Evolutionary conservation across 2,329 filamentous ascomycete genomes (phyloP).

Genomic region (Cucurbitaria berberidis): DNA sequence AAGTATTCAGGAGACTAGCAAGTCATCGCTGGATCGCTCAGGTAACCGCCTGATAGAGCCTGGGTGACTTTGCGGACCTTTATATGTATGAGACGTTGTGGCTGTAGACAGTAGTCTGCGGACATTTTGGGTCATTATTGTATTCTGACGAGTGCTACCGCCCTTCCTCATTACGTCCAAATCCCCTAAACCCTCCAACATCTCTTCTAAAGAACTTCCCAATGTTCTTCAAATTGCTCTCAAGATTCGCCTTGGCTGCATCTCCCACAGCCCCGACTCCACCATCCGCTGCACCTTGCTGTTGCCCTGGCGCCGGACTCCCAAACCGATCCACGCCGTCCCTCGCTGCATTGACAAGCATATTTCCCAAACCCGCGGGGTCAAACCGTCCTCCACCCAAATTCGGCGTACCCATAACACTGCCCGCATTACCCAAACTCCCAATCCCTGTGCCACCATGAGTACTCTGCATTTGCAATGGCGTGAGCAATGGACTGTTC

Average conservation of each 20-base stretch:
- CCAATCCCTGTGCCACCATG: slow-evolving; percentile 52
- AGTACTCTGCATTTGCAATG: slow-evolving; percentile 41
- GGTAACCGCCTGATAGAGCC: too few relatives aligned
- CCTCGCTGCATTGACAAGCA: slow-evolving; percentile 83
- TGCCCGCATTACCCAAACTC: slow-evolving; percentile 46
- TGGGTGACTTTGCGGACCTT: too few relatives aligned
- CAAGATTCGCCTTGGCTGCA: slow-evolving; percentile 70
- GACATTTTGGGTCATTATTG: too few relatives aligned
- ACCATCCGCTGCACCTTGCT: slow-evolving; percentile 20
- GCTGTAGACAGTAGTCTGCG: too few relatives aligned
- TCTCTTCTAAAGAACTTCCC: slow-evolving; percentile 89
- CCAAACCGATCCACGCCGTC: slow-evolving; percentile 83
- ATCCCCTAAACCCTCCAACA: slow-evolving; percentile 47
- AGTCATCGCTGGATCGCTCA: too few relatives aligned
- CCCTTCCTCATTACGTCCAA: too few relatives aligned
- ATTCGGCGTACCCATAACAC: slow-evolving; percentile 50
- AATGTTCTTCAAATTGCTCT: slow-evolving; percentile 93
- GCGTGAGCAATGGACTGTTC: slow-evolving; percentile 45
- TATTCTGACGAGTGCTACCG: slow-evolving; percentile 25
- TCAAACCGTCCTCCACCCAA: slow-evolving; percentile 67
- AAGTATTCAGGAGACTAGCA: too few relatives aligned
- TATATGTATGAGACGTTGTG: too few relatives aligned
- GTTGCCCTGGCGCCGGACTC: slow-evolving; percentile 52
- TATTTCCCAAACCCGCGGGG: slow-evolving; percentile 80
- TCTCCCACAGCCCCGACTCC: slow-evolving; percentile 20